These are phyloP conservation scores for Colletotrichum sp. DNA, from an alignment of 2,329 filamentous ascomycete genomes.

Conservation along the genomic window DNA sequence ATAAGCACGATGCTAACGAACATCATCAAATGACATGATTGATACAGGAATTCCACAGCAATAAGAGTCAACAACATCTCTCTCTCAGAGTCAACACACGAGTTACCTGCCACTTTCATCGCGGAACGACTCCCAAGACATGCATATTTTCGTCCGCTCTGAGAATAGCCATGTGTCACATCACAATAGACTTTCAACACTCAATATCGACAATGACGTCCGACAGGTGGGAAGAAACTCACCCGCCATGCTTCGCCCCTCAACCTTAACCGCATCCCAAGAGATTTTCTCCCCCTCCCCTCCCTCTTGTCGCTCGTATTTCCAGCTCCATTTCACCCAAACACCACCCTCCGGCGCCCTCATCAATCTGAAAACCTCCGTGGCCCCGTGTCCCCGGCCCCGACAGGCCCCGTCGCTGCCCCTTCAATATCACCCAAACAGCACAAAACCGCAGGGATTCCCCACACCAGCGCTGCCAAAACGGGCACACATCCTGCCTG, in stretches of 20 bases:
- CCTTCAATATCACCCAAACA: slow-evolving; percentile 17
- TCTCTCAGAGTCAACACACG: not conserved
- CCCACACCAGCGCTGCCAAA: slow-evolving; percentile 1
- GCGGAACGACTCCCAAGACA: not conserved
- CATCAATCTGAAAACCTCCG: slow-evolving; percentile 1
- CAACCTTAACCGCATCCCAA: not conserved
- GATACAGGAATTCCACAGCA: not conserved
- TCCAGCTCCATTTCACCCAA: not conserved
- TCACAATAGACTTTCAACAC: not conserved
- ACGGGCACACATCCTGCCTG: not conserved
- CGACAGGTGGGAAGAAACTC: not conserved
- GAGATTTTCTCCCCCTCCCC: not conserved
- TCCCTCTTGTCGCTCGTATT: not conserved
- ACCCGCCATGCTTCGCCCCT: not conserved
- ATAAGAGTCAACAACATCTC: not conserved
- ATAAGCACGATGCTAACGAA: not conserved
- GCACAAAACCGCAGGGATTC: slow-evolving; percentile 1
- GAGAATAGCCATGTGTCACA: not conserved
- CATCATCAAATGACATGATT: not conserved
- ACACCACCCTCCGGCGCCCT: not conserved
- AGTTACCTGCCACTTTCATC: not conserved
- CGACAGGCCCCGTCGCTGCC: not conserved
- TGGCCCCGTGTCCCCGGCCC: not conserved
- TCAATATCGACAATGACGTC: not conserved
- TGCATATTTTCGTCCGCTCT: not conserved